Percentiles rank a stretch among this genome's conserved stretches.
Conservation (phyloP, 108 stramenopile genomes). For the Cyclotella cryptica region DNA sequence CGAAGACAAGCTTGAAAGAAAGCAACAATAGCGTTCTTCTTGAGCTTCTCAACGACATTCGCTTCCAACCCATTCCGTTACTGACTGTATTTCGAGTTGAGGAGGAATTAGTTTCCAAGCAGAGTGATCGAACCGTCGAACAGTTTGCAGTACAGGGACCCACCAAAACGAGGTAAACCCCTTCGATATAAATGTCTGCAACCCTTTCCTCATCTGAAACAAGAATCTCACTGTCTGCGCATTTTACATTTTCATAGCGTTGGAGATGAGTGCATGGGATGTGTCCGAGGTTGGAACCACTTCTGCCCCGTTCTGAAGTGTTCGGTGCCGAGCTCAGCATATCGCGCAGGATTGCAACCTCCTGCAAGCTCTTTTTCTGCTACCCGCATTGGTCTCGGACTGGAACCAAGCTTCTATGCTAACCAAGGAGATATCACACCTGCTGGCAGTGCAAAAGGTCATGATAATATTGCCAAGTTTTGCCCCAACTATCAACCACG, state of each 20-base stretch:
- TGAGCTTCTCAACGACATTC: constrained; percentile 78
- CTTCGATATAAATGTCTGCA: neutral
- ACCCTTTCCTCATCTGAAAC: neutral
- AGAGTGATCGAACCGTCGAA: constrained; percentile 54
- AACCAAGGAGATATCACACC: neutral
- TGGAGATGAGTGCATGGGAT: constrained; percentile 88
- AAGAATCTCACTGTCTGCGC: neutral
- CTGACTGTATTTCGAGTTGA: constrained; percentile 53
- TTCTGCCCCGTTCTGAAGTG: constrained; percentile 80
- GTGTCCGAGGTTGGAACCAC: constrained; percentile 84
- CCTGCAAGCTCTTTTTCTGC: constrained; percentile 75
- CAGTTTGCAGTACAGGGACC: constrained; percentile 86
- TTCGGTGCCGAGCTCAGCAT: constrained; percentile 66
- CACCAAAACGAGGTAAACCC: constrained; percentile 55
- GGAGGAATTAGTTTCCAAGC: constrained; percentile 43
- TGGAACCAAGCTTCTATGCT: constrained; percentile 46
- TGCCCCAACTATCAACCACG: constrained; percentile 48
- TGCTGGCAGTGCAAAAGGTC: neutral
- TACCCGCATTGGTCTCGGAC: constrained; percentile 79
- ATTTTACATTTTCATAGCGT: constrained; percentile 27
- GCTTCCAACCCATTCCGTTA: constrained; percentile 85
- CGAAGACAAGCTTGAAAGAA: constrained; percentile 7
- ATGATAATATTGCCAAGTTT: neutral
- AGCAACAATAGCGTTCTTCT: constrained; percentile 62
- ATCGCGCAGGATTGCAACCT: constrained; percentile 80